Percentiles rank a stretch among this genome's conserved stretches.
These are phyloP conservation scores for Pythium biforme DNA, from an alignment of 352 stramenopile genomes.

Conservation along the genomic window DNA sequence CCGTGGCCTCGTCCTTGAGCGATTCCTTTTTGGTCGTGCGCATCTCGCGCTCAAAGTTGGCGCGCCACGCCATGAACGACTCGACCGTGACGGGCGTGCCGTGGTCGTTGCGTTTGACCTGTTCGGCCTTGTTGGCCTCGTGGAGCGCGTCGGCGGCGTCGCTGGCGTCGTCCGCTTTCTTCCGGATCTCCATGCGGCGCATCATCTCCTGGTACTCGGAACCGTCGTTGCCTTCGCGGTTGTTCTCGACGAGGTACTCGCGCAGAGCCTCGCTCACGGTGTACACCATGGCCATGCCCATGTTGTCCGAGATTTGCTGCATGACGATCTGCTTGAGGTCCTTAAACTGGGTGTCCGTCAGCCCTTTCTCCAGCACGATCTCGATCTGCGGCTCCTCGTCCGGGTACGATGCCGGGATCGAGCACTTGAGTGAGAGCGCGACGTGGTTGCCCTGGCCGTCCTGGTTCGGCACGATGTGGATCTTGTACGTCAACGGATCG, in stretches of 20 bases:
- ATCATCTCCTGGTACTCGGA: conserved; percentile 90
- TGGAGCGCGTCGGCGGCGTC: conserved; percentile 43
- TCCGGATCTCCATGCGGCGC: conserved; percentile 71
- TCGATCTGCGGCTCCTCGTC: conserved; percentile 74
- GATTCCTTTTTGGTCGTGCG: conserved; percentile 37
- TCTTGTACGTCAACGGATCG: conserved; percentile 65
- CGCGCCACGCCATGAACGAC: conserved; percentile 69
- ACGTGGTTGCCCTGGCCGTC: conserved; percentile 85
- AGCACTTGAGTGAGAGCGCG: conserved; percentile 67
- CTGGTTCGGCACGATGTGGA: conserved; percentile 84
- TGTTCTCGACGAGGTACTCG: conserved; percentile 89
- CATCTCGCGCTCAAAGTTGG: conserved; percentile 75
- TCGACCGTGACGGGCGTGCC: conserved; percentile 70
- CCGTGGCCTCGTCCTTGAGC: conserved; percentile 62
- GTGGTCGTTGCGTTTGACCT: conserved; percentile 25
- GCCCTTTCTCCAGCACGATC: conserved; percentile 71
- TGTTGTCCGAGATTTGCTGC: conserved; percentile 73
- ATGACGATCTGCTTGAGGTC: conserved; percentile 67
- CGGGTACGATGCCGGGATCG: conserved; percentile 78
- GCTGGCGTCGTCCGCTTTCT: conserved; percentile 77
- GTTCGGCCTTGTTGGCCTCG: conserved; percentile 5
- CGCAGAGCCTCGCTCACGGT: conserved; percentile 78
- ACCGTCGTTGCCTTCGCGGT: conserved; percentile 81
- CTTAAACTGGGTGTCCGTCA: conserved; percentile 78
- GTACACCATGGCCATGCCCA: conserved; percentile 89